Evolutionary conservation across 1,284 basidiomycete genomes (phyloP).

Genomic region (Puccinia novopanici): DNA sequence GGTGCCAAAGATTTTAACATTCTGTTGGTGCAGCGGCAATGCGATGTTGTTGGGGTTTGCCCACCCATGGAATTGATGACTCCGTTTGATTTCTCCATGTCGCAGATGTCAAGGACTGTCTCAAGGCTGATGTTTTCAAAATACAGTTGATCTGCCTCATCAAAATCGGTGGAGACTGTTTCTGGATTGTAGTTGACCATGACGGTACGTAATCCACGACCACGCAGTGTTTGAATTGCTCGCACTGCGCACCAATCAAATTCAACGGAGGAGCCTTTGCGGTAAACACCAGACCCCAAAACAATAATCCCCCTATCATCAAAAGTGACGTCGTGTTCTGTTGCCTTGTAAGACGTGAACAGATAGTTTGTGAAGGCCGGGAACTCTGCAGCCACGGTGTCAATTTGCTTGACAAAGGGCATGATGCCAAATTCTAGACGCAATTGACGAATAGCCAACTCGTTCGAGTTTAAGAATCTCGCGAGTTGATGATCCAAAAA

Average conservation of each 20-base stretch:
- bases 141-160: conserved; percentile 96
- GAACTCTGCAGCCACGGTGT: conserved; percentile 98
- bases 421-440: conserved; percentile 80
- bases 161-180: conserved; percentile 98
- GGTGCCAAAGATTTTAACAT: conserved; percentile 96
- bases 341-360: conserved; percentile 94
- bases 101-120: conserved; percentile 95
- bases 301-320: conserved; percentile 93
- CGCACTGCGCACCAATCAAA: conserved; percentile 99
- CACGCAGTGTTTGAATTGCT: conserved; percentile 89
- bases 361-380: conserved; percentile 98
- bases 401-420: conserved; percentile 97
- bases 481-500: conserved; percentile 94
- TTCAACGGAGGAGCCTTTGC: conserved; percentile 97
- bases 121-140: conserved; percentile 98
- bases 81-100: conserved; percentile 81
- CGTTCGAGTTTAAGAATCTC: conserved; percentile 75
- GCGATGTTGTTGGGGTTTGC: conserved; percentile 99
- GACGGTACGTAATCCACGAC: conserved; percentile 90
- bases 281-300: conserved; percentile 94
- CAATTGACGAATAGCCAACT: conserved; percentile 80
- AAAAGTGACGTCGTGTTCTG: conserved; percentile 86
- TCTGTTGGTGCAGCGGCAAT: conserved; percentile 86
- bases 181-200: conserved; percentile 99
- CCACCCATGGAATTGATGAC: conserved; percentile 98